Evolutionary conservation across 208 protist species (phyloP), one percentile per base, ranked within the genome.

Genomic region (Acanthamoeba triangularis): DNA sequence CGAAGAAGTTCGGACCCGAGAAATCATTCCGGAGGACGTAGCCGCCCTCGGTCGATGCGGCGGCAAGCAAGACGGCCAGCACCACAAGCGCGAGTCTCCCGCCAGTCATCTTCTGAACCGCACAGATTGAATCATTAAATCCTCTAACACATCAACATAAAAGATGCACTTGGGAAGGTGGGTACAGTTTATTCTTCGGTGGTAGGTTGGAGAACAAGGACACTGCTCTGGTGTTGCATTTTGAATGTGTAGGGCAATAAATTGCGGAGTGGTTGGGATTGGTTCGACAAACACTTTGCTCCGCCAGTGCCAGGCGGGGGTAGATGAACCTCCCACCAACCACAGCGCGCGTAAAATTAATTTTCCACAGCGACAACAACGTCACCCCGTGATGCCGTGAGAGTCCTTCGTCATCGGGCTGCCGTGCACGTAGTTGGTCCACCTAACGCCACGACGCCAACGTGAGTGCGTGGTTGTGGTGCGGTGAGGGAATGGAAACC

Each of bases 381-480:
- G 49, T 63, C 67, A 74, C 67, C 76, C 56, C n/a, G 41, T 49
- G 35, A 84, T 54, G 41, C 76, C 44, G 44, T 84, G 44, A 10
- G 76, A 84, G 23, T 84, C 76, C 25, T 84, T 44, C 44, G 76
- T 84, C 76, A 84, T 84, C n/a, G 76, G 44, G 20, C 41, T 84
- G 33, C 76, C 76, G 7, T 23, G 76, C 41, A 84, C 41, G 76
- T 84, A 84, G 44, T 84, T 54, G 41, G 44, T 54, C 76, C 76
- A 84, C 76, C 76, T 84, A 23, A 0, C 11, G 56, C 6, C 35
- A 44, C n/a, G 25, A 6, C 67, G 35, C n/a, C 16, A 18, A n/a
- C 1, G 61, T 67, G 61, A 67, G 61, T n/a, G 49, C 59, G 30
- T 37, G n/a, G 18, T 20, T 18, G n/a, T 72, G 23, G 23, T 11